These are phyloP conservation scores for Geranomyces michiganensis DNA, from an alignment of 192 early-diverging fungal species.

Conservation along the genomic window DNA sequence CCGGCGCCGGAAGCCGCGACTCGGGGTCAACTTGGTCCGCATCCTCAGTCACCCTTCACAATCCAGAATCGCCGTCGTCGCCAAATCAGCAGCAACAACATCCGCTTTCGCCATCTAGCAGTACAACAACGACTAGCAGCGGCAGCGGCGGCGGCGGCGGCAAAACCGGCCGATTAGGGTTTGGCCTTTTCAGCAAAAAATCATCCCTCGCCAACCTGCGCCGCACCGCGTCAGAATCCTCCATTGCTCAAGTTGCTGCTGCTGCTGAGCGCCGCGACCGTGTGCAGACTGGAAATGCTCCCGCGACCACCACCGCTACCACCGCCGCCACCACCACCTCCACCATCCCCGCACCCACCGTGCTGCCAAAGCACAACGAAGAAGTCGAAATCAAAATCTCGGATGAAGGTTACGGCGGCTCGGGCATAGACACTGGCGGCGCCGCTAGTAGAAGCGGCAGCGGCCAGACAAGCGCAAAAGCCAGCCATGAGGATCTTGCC, in stretches of 20 bases:
- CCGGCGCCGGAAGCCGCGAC: background rate
- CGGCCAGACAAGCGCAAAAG: background rate
- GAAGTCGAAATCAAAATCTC: background rate
- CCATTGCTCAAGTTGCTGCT: background rate
- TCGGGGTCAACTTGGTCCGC: constrained; percentile 26
- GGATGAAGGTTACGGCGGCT: constrained; percentile 34
- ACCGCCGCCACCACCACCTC: background rate
- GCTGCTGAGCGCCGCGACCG: constrained; percentile 11
- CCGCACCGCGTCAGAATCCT: constrained; percentile 10
- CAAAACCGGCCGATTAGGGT: constrained; percentile 1
- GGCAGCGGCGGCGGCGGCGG: too few relatives aligned
- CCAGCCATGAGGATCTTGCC: background rate
- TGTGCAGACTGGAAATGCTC: background rate
- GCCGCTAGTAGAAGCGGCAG: background rate
- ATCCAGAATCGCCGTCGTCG: background rate
- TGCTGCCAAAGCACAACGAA: background rate
- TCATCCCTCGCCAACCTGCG: constrained; percentile 22
- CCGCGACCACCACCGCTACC: background rate
- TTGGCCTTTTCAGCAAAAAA: constrained; percentile 23
- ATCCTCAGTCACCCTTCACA: constrained; percentile 1
- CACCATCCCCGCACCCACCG: background rate
- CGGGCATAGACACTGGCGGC: constrained; percentile 16
- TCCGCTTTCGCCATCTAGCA: background rate
- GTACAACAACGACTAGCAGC: too few relatives aligned
- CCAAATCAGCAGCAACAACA: background rate